phyloP scores from a whole-genome alignment of 192 early-diverging fungal species.

The Podila epigama region DNA sequence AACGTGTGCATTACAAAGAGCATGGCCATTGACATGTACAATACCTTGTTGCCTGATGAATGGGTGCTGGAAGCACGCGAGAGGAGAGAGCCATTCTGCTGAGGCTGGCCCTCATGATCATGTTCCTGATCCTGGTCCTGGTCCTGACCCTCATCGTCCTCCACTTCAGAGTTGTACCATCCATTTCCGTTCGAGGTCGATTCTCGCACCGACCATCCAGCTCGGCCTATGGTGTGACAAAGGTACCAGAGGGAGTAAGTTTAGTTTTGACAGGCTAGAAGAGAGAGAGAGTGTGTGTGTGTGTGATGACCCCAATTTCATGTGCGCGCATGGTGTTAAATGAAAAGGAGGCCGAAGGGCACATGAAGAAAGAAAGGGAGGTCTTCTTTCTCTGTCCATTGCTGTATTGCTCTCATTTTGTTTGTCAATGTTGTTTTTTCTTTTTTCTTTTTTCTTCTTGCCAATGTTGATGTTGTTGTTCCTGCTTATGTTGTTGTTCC shows the following conservation, averaged over 20 bases:
- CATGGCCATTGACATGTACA: neutral
- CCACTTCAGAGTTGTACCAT: constrained; percentile 47
- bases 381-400: no score
- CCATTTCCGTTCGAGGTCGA: constrained; percentile 46
- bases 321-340: no score
- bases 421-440: neutral
- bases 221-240: constrained; percentile 13
- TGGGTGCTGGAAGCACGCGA: constrained; percentile 41
- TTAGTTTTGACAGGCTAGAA: neutral
- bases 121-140: constrained; percentile 34
- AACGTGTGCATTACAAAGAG: no score
- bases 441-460: neutral
- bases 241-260: neutral
- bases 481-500: no score
- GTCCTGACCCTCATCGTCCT: constrained; percentile 36
- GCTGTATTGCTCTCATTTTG: neutral
- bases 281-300: neutral
- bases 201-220: constrained; percentile 45
- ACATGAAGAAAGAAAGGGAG: no score
- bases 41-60: constrained; percentile 21
- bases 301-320: no score
- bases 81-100: constrained; percentile 1
- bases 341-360: neutral
- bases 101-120: neutral
- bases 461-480: neutral